Evolutionary conservation across 768 basidiomycete genomes (phyloP), one percentile per base, ranked within the genome.

Genomic region (Ramaria sp.): DNA sequence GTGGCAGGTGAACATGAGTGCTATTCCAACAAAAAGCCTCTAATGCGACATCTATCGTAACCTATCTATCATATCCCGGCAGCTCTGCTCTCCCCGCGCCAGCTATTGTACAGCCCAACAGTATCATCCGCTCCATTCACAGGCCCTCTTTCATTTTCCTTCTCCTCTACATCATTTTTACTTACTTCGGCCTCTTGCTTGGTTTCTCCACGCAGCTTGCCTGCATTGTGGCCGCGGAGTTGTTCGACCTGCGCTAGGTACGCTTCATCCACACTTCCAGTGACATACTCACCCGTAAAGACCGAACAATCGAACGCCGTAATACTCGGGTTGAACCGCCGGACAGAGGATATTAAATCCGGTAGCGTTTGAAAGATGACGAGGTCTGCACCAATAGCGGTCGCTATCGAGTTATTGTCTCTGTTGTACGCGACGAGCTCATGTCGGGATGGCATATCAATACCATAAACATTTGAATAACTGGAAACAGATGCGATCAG

Each of bases 391-490:
- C 93, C 93, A 57, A 98, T 96, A 52, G 79, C 80, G 20, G 70
- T 62, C 3, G 91, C 86, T 58, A 98, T 83, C 57, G 83, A 78
- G 22, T 78, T 73, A 10, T 76, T 78, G 50, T 81, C 78, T 48
- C 91, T 82, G 34, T 76, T 78, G 66, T 93, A 73, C 0, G 92
- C 95, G 49, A 98, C 93, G 30, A 98, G 83, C 65, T 98, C 95
- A 34, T 74, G 70, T n/a, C 90, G 82, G 3, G 93, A 91, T 28
- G 96, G 95, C 96, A 98, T 99, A 71, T 99, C 96, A 65, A 99
- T 99, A 18, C 96, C 96, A 68, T 99, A 98, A 4, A 99, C 96
- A 64, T 98, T 96, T 4, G 93, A 85, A 65, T 82, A 79, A 25
- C 90, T 89, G 55, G 1, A 12, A 20, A 43, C 3, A n/a, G 32